Evolutionary conservation across 2,329 filamentous ascomycete species (phyloP), one percentile per base, ranked within the genome.

Genomic region (Cladosporium sp.): DNA sequence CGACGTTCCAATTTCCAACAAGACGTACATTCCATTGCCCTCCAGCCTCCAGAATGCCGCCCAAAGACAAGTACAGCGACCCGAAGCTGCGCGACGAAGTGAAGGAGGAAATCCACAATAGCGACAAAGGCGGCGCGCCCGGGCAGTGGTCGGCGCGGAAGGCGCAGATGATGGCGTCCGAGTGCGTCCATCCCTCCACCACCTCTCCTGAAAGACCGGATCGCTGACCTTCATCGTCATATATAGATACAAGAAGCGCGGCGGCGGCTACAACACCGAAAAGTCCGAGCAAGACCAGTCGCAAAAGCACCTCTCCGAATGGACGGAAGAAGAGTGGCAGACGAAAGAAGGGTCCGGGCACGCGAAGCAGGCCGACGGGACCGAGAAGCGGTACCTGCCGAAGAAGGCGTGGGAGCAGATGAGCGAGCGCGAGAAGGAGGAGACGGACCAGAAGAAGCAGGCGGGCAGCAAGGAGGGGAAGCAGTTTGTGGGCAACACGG

Each of bases 131-230:
- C 35, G 74, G 74, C 9, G 70, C 69, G 33, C 73, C 74, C 11
- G 73, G 74, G 2, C 72, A 77, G 67, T 76, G 74, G 74, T 74
- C 72, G 43, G 74, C 74, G 3, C 66, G 73, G 28, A 77, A 76
- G 65, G 73, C 58, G 2, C 59, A 61, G 44, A 59, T 61, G 58
- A 60, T 62, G 59, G 59, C 58, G 5, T 42, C 52, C 4, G 52
- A 54, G 52, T 54, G 46, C 16, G 37, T 53, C 10, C 9, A 6
- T 18, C 16, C 16, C 16, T 46, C 45, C 43, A 40, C 54, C 9
- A 72, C 57, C 28, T 40, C 19, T 42, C 19, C 37, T 16, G 34
- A 9, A 9, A n/a, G 6, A 14, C 42, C 16, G 16, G 13, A 16
- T 40, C 13, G 35, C 16, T 40, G 35, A n/a, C 13, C 16, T 40